Conservation (phyloP, 768 basidiomycete species). For the Dacryopinax spathularia region DNA sequence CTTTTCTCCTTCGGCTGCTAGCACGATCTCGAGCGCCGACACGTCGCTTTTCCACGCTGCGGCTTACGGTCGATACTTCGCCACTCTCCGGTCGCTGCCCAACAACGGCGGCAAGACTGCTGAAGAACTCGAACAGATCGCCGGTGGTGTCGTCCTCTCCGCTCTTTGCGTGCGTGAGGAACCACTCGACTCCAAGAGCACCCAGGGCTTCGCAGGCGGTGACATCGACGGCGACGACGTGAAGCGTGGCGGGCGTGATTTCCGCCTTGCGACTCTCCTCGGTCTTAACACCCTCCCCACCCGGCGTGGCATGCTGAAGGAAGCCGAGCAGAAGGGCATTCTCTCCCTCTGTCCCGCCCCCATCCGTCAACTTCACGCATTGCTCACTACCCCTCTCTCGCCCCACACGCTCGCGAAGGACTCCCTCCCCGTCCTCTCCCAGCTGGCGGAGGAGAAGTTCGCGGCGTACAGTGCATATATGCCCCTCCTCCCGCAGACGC, state of each 20-base stretch:
- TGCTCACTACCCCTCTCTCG: slow-evolving; percentile 87
- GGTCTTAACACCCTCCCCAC: slow-evolving; percentile 75
- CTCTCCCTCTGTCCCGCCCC: slow-evolving; percentile 61
- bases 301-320: slow-evolving; percentile 67
- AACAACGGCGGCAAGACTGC: slow-evolving; percentile 53
- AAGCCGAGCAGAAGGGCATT: slow-evolving; percentile 61
- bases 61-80: slow-evolving; percentile 80
- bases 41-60: slow-evolving; percentile 94
- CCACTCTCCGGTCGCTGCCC: slow-evolving; percentile 40
- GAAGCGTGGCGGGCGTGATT: slow-evolving; percentile 48
- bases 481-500: slow-evolving; percentile 76
- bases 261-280: slow-evolving; percentile 70
- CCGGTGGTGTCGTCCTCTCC: slow-evolving; percentile 81
- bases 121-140: slow-evolving; percentile 67
- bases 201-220: slow-evolving; percentile 6
- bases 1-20: slow-evolving; percentile 29
- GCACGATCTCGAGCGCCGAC: slow-evolving; percentile 57
- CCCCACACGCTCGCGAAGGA: slow-evolving; percentile 70
- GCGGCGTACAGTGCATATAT: slow-evolving; percentile 66
- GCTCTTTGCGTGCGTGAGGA: slow-evolving; percentile 67
- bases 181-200: slow-evolving; percentile 6
- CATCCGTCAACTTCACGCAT: slow-evolving; percentile 67
- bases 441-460: slow-evolving; percentile 33
- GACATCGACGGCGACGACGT: slow-evolving; percentile 29
- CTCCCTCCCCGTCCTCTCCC: slow-evolving; percentile 62